phyloP scores from a whole-genome alignment of 305 asterid species.

The Fraxinus greggii region DNA sequence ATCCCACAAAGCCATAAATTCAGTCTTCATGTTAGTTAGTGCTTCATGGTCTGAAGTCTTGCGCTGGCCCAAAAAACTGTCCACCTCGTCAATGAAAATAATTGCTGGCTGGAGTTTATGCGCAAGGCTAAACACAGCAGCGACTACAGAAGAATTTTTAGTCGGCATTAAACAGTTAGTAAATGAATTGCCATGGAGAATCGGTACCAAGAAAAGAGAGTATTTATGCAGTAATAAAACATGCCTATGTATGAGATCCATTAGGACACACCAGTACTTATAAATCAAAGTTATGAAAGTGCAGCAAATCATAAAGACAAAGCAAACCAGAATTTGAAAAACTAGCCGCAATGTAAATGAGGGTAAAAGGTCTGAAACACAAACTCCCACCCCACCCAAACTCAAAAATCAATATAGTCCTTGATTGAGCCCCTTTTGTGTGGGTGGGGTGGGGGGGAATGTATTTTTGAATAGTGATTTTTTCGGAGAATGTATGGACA shows the following conservation, averaged over 20 bases:
- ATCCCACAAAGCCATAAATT: constrained; percentile 98
- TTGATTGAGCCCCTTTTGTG: neutral
- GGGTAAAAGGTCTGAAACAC: neutral
- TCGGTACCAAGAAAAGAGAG: neutral
- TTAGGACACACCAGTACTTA: neutral
- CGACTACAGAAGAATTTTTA: constrained; percentile 47
- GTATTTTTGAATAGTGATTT: no score
- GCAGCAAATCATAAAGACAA: neutral
- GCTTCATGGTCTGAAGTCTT: constrained; percentile 80
- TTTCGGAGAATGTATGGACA: no score
- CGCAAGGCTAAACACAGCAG: constrained; percentile 94
- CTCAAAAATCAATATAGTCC: neutral
- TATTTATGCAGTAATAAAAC: constrained; percentile 5
- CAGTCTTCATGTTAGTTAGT: constrained; percentile 84
- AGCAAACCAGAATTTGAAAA: neutral
- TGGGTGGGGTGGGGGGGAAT: no score
- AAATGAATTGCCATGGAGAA: constrained; percentile 4
- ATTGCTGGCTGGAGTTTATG: constrained; percentile 95
- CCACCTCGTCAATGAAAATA: constrained; percentile 92
- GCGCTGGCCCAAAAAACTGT: constrained; percentile 92
- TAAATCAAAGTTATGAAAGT: neutral
- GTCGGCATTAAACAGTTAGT: constrained; percentile 15
- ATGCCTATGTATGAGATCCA: neutral
- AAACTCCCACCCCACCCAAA: neutral
- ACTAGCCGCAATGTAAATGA: neutral